Percentiles rank a stretch among this genome's conserved stretches.
Conservation (phyloP, 345 rosid species). For the Chamaenerion angustifolium region DNA sequence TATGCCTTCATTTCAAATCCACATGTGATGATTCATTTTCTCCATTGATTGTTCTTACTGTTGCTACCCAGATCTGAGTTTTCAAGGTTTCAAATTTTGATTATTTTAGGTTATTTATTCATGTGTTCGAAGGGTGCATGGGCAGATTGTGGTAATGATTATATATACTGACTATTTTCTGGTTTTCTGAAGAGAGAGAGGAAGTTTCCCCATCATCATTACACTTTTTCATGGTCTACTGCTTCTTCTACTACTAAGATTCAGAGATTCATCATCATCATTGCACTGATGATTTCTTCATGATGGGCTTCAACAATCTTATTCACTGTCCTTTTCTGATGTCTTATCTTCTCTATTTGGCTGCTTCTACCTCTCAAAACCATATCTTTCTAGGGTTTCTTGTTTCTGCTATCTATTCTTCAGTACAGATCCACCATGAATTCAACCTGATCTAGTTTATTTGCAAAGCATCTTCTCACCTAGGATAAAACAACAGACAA, state of each 20-base stretch:
- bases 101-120: not conserved
- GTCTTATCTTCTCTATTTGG: constrained; percentile 5
- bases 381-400: not conserved
- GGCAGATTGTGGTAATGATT: constrained; percentile 66
- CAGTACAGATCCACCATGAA: no score
- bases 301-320: constrained; percentile 31
- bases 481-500: no score
- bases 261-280: constrained; percentile 1
- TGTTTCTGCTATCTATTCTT: not conserved
- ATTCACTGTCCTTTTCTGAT: constrained; percentile 25
- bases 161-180: constrained; percentile 20
- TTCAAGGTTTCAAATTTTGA: not conserved
- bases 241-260: constrained; percentile 4
- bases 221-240: constrained; percentile 6
- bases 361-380: constrained; percentile 6
- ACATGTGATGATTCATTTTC: not conserved
- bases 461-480: not conserved
- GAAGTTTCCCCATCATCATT: constrained; percentile 27
- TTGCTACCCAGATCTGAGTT: constrained; percentile 5
- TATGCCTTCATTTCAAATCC: not conserved
- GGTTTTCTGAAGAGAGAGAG: constrained; percentile 14
- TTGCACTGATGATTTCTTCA: constrained; percentile 12
- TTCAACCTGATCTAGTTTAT: not conserved
- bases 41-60: not conserved
- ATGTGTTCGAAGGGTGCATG: constrained; percentile 14